Conservation (phyloP, 805 yeast genomes). For the Nakazawaea ambrosiae region DNA sequence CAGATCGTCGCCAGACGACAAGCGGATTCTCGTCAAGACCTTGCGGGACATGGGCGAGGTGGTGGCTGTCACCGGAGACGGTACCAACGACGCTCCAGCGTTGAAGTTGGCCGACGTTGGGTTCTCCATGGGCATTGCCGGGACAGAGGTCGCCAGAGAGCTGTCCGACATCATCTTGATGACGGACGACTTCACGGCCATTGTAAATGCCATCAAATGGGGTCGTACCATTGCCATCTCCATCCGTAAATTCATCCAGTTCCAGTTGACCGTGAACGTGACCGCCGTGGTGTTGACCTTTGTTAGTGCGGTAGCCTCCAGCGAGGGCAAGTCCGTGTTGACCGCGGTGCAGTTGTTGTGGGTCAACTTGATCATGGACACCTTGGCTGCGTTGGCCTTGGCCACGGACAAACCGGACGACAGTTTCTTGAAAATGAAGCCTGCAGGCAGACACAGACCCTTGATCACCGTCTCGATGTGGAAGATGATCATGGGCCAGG, state of each 20-base stretch:
- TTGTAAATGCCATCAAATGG: constrained; percentile 97
- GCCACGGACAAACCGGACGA: constrained; percentile 97
- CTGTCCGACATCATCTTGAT: constrained; percentile 88
- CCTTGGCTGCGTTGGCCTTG: constrained; percentile 92
- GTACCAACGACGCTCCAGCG: constrained; percentile 98
- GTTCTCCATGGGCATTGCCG: constrained; percentile 96
- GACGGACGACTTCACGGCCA: constrained; percentile 92
- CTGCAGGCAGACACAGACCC: constrained; percentile 74
- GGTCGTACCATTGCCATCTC: constrained; percentile 95
- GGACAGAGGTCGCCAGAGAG: constrained; percentile 98
- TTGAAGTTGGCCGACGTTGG: constrained; percentile 96
- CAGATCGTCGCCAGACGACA: constrained; percentile 94
- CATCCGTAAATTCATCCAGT: constrained; percentile 91
- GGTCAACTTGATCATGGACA: constrained; percentile 98
- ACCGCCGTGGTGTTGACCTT: constrained; percentile 95
- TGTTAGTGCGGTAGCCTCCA: constrained; percentile 83
- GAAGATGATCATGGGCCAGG: constrained; percentile 95
- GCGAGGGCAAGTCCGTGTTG: constrained; percentile 75
- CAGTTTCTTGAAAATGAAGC: constrained; percentile 68
- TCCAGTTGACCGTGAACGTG: constrained; percentile 91
- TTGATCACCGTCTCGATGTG: constrained; percentile 90
- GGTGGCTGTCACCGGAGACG: constrained; percentile 99
- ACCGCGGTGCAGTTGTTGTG: constrained; percentile 96
- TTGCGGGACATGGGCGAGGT: constrained; percentile 79
- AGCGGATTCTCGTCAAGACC: constrained; percentile 76